Percentiles rank a stretch among this genome's conserved stretches.
These are phyloP conservation scores for Sherardia arvensis DNA, from an alignment of 257 asterid genomes.

Conservation along the genomic window DNA sequence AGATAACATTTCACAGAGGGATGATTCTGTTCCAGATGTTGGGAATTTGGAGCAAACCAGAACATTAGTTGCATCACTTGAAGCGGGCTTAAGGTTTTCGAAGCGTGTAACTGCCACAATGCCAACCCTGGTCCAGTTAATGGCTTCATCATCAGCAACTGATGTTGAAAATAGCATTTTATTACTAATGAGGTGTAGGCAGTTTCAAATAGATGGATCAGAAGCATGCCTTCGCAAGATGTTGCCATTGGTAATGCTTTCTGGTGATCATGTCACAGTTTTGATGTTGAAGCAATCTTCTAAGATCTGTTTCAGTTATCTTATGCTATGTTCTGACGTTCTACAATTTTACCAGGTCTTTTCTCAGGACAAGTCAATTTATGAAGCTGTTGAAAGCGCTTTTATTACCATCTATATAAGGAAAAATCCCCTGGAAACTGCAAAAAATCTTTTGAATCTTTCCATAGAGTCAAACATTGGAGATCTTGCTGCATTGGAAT, in stretches of 20 bases:
- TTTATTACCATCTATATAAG: slow-evolving; percentile 68
- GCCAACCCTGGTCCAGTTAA: slow-evolving; percentile 86
- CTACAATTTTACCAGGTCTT: slow-evolving; percentile 47
- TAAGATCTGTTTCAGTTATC: not conserved
- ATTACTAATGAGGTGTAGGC: slow-evolving; percentile 94
- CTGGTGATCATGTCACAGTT: slow-evolving; percentile 10
- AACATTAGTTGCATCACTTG: slow-evolving; percentile 90
- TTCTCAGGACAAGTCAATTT: slow-evolving; percentile 89
- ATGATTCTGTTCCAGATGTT: slow-evolving; percentile 71
- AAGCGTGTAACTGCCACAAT: slow-evolving; percentile 56
- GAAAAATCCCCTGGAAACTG: slow-evolving; percentile 76
- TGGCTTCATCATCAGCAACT: slow-evolving; percentile 97
- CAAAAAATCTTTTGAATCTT: slow-evolving; percentile 80
- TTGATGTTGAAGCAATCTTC: not conserved
- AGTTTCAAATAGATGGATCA: slow-evolving; percentile 87
- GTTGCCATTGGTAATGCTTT: slow-evolving; percentile 86
- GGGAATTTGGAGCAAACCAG: slow-evolving; percentile 94
- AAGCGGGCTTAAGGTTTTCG: slow-evolving; percentile 92
- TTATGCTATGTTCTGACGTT: not conserved
- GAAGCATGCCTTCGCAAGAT: slow-evolving; percentile 91
- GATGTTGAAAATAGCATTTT: slow-evolving; percentile 91
- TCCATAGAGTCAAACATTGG: slow-evolving; percentile 88
- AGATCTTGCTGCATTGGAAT: slow-evolving; percentile 90
- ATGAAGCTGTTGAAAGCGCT: slow-evolving; percentile 97
- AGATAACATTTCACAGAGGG: slow-evolving; percentile 29